Conservation (phyloP, 1,284 basidiomycete species). For the Leccinum pallidistipes region DNA sequence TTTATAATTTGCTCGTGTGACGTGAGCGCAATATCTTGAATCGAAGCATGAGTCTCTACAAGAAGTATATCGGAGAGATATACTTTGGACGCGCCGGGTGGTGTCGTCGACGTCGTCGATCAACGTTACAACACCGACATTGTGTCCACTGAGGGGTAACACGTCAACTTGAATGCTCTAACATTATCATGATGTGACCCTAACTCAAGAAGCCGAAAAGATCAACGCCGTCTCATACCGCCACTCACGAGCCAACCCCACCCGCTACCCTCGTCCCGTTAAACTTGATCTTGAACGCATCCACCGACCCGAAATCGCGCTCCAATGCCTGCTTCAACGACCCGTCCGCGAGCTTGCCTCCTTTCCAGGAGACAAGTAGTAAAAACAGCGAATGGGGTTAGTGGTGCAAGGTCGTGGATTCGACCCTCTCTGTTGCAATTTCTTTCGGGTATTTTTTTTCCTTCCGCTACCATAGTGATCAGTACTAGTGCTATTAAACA, state of each 20-base stretch:
- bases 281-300: conserved; percentile 80
- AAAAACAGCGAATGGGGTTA: conserved; percentile 89
- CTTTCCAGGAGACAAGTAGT: conserved; percentile 82
- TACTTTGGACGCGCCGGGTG: too few relatives aligned
- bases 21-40: neutral
- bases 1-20: neutral
- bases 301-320: conserved; percentile 83
- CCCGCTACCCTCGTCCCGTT: conserved; percentile 91
- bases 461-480: too few relatives aligned
- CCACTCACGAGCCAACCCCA: conserved; percentile 92
- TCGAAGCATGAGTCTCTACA: neutral
- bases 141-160: neutral
- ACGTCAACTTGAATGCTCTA: too few relatives aligned
- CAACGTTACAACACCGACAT: neutral
- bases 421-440: too few relatives aligned
- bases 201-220: conserved; percentile 50
- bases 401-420: conserved; percentile 45
- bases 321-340: conserved; percentile 82
- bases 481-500: neutral
- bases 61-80: neutral
- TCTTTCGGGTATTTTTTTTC: too few relatives aligned
- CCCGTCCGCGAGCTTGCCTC: conserved; percentile 71
- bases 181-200: conserved; percentile 41
- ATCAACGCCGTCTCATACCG: neutral
- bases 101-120: neutral